These are phyloP conservation scores for Anastatica hierochuntica DNA, from an alignment of 345 rosid genomes.

Conservation along the genomic window DNA sequence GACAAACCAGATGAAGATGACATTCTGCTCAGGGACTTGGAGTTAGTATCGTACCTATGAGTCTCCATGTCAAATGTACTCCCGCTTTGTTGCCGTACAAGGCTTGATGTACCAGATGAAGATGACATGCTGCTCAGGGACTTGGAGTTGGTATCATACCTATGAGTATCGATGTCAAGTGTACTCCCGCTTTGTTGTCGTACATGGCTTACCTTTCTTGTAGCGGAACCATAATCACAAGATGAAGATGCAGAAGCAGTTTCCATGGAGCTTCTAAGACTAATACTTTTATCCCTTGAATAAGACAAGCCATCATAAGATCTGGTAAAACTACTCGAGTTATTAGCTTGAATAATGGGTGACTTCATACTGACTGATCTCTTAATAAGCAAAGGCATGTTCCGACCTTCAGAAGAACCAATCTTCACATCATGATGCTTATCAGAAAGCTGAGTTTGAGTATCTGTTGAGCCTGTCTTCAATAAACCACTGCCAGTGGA, in stretches of 20 bases:
- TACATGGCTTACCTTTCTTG: conserved; percentile 49
- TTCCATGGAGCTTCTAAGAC: conserved; percentile 78
- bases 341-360: conserved; percentile 55
- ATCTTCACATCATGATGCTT: conserved; percentile 26
- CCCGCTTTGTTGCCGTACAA: no score
- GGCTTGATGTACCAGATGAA: conserved; percentile 42
- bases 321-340: conserved; percentile 44
- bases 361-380: conserved; percentile 79
- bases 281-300: conserved; percentile 51
- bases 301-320: conserved; percentile 63
- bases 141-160: conserved; percentile 34
- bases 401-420: conserved; percentile 43
- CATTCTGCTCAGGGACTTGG: no score
- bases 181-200: conserved; percentile 68
- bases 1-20: no score
- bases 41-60: no score
- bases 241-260: conserved; percentile 82
- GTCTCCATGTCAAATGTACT: no score
- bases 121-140: conserved; percentile 48
- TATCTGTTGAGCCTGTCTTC: conserved; percentile 26
- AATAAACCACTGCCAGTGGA: conserved; percentile 25
- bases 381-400: conserved; percentile 60
- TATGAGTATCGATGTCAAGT: conserved; percentile 40
- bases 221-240: conserved; percentile 57
- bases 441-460: conserved; percentile 24